Base-by-base conservation (phyloP, 352 stramenopile species). In the Globisporangium echinulatum region DNA sequence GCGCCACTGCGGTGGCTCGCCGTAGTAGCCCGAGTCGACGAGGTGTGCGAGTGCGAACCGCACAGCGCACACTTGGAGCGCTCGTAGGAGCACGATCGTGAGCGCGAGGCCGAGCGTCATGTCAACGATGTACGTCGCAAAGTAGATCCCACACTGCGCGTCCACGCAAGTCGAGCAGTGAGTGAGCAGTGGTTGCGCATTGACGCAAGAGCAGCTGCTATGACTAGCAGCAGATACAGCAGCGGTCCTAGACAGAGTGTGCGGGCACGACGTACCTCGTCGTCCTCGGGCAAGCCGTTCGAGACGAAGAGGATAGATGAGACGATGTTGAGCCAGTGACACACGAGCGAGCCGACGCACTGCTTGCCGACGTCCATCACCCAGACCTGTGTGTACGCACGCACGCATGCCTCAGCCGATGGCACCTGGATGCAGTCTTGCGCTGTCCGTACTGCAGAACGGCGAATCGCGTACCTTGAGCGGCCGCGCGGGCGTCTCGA, bases 341-440 rank as follows among this genome's bases (percentile, higher is more conserved):
- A 68, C 36, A 87, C 71, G 25, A 89, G 59, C 25, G 81, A 67
- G 9, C 75, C 81, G 3, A 85, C 56, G 54, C 72, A 74, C 61
- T 91, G 83, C 64, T 93, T 93, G 59, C 77, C 60, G 38, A 91
- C 66, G 44, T 93, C 81, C 49, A 90, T 60, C 0, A 59, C 74
- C 79, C 83, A 93, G 13, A 92, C 81, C 64, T 85, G 25, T 25
- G 1, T 25, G 25, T 25, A 25, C 25, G 25, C 25, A 25, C 25
- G 25, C 25, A 25, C 2, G 25, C 25, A 25, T 25, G 25, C 1
- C 1, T 25, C 25, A 25, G 25, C 25, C 25, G 25, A 25, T 25
- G 25, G 25, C 25, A 25, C 25, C 25, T 25, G 25, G 25, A 25
- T 25, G 25, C 25, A 25, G 25, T 25, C 25, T 25, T 25, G 25